phyloP scores from a whole-genome alignment of 202 grass and related monocot species.

The Eragrostis tef region DNA sequence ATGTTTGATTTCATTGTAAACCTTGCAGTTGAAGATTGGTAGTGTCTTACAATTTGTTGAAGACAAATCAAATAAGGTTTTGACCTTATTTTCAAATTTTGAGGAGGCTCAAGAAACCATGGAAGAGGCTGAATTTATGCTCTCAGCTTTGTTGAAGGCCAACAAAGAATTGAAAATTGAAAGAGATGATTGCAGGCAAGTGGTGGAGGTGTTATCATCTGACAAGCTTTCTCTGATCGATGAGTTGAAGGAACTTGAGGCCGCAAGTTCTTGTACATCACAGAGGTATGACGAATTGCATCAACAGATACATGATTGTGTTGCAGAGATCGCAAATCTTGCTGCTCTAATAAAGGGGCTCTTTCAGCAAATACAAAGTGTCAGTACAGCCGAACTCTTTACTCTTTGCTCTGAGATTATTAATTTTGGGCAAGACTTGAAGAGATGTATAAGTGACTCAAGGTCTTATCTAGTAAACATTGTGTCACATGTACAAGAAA shows the following conservation, averaged over 20 bases:
- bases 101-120: conserved; percentile 83
- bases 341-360: conserved; percentile 52
- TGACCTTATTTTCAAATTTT: conserved; percentile 69
- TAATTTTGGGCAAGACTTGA: conserved; percentile 65
- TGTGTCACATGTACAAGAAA: conserved; percentile 51
- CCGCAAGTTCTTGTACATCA: conserved; percentile 54
- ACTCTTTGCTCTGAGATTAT: conserved; percentile 61
- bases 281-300: conserved; percentile 50
- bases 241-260: conserved; percentile 58
- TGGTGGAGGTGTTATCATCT: conserved; percentile 36
- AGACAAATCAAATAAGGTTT: conserved; percentile 60
- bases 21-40: conserved; percentile 54
- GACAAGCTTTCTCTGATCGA: conserved; percentile 52
- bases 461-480: conserved; percentile 54
- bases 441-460: conserved; percentile 61
- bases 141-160: conserved; percentile 63
- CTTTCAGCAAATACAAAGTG: conserved; percentile 62
- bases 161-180: conserved; percentile 71
- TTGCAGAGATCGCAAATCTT: conserved; percentile 55
- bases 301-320: conserved; percentile 52
- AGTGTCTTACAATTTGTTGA: conserved; percentile 52
- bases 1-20: conserved; percentile 38
- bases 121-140: conserved; percentile 78
- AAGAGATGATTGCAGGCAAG: conserved; percentile 60
- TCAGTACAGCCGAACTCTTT: conserved; percentile 54